Conservation (phyloP, 371 early-diverging fungal genomes). For the Choanephora cucurbitarum region DNA sequence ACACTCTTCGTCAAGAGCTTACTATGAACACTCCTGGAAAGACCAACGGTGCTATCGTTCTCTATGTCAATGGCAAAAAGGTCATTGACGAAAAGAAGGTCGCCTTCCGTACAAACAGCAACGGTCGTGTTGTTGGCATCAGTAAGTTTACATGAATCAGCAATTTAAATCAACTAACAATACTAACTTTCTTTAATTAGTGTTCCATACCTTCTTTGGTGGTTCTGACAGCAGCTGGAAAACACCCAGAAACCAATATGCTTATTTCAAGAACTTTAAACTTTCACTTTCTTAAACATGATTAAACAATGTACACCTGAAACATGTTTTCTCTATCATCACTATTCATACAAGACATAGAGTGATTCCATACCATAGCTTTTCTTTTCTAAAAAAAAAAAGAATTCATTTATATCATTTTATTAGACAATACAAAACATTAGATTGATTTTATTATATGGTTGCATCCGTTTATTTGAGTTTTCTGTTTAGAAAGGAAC, state of each 20-base stretch:
- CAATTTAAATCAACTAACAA: constrained; percentile 1
- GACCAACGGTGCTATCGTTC: constrained; percentile 44
- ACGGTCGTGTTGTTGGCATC: constrained; percentile 24
- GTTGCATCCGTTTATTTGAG: too few species aligned
- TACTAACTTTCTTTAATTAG: constrained; percentile 7
- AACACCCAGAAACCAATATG: constrained; percentile 48
- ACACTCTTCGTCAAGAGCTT: constrained; percentile 54
- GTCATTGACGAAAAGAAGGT: constrained; percentile 9
- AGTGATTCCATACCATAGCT: too few species aligned
- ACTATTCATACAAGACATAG: too few species aligned
- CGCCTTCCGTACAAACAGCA: constrained; percentile 14
- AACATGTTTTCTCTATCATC: neutral
- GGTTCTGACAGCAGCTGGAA: constrained; percentile 45
- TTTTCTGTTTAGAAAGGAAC: too few species aligned
- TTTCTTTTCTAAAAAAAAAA: too few species aligned
- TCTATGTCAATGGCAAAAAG: constrained; percentile 19
- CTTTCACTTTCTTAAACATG: neutral
- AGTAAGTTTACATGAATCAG: constrained; percentile 31
- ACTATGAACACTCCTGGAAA: constrained; percentile 58
- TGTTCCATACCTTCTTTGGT: constrained; percentile 58
- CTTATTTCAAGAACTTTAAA: constrained; percentile 52
- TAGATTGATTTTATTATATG: too few species aligned
- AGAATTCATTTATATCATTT: too few species aligned
- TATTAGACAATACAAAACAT: too few species aligned
- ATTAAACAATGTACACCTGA: neutral